Evolutionary conservation across 164 flowering plant genomes (phyloP).

Genomic region (Stephania yunnanensis): DNA sequence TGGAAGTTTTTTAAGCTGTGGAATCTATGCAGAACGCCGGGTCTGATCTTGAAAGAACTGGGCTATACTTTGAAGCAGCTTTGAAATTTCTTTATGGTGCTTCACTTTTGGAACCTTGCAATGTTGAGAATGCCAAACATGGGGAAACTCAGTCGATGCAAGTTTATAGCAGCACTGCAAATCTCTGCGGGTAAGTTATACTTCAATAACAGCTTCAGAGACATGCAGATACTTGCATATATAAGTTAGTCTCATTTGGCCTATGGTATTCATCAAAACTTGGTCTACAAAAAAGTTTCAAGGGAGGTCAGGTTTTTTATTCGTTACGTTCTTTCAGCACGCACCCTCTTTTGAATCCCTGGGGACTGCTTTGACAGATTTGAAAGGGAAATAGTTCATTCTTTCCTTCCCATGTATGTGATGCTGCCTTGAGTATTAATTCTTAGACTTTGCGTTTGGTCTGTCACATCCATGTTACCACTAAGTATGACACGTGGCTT

Average conservation of each 20-base stretch:
- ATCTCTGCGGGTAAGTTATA: conserved; percentile 77
- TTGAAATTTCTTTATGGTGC: conserved; percentile 90
- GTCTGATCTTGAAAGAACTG: conserved; percentile 47
- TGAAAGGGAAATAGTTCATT: background rate
- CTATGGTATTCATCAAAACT: background rate
- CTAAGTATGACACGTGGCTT: background rate
- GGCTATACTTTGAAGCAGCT: conserved; percentile 77
- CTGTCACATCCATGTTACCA: background rate
- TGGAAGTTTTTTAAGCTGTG: background rate
- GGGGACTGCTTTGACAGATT: background rate
- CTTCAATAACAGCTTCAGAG: background rate
- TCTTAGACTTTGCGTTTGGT: background rate
- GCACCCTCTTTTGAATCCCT: background rate
- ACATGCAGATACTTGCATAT: background rate
- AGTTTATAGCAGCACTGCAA: conserved; percentile 77
- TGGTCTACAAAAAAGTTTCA: background rate
- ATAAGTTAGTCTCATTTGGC: background rate
- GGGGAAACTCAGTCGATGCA: conserved; percentile 57
- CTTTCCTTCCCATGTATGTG: background rate
- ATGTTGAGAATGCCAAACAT: conserved; percentile 52
- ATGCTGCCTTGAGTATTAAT: background rate
- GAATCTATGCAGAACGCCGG: conserved; percentile 49
- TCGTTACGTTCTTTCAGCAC: background rate
- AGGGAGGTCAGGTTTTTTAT: background rate
- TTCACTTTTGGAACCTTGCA: conserved; percentile 57